These are phyloP conservation scores for Neocatenulostroma microsporum DNA, from an alignment of 2,329 filamentous ascomycete species.

Conservation along the genomic window DNA sequence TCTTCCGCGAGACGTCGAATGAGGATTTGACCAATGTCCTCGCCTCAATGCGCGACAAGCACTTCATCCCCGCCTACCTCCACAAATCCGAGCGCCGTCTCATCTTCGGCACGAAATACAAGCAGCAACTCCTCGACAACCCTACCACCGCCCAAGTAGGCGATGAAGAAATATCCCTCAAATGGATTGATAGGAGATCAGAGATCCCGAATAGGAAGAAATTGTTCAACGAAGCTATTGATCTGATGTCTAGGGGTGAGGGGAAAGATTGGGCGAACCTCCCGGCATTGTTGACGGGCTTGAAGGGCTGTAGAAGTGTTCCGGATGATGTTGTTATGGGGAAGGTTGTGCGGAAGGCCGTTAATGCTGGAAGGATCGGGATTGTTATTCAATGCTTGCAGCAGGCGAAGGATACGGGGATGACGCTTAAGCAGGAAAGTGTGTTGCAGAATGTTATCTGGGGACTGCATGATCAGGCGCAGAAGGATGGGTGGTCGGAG, in stretches of 20 bases:
- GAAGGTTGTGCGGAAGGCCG: slow-evolving; percentile 29
- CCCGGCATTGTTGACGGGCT: slow-evolving; percentile 26
- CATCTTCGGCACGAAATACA: slow-evolving; percentile 35
- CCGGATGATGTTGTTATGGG: no score
- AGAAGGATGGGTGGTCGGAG: slow-evolving; percentile 29
- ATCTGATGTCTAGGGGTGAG: slow-evolving; percentile 21
- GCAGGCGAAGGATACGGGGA: slow-evolving; percentile 26
- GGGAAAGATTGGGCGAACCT: slow-evolving; percentile 31
- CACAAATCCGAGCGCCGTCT: slow-evolving; percentile 34
- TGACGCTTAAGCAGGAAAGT: slow-evolving; percentile 25
- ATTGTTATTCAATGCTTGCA: slow-evolving; percentile 28
- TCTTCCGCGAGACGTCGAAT: slow-evolving; percentile 35
- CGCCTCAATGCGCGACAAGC: slow-evolving; percentile 33
- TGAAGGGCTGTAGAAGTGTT: no score
- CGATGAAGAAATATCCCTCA: slow-evolving; percentile 31
- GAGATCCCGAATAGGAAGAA: slow-evolving; percentile 25
- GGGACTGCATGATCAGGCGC: slow-evolving; percentile 30
- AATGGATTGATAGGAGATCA: slow-evolving; percentile 25
- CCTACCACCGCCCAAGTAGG: slow-evolving; percentile 37
- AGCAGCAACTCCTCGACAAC: slow-evolving; percentile 35
- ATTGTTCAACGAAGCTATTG: slow-evolving; percentile 24
- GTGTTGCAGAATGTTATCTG: slow-evolving; percentile 30
- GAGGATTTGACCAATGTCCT: slow-evolving; percentile 36
- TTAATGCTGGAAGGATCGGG: slow-evolving; percentile 22
- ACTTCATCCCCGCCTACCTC: slow-evolving; percentile 41